These are phyloP conservation scores for Camelina neglecta DNA, from an alignment of 345 rosid species.

Conservation along the genomic window DNA sequence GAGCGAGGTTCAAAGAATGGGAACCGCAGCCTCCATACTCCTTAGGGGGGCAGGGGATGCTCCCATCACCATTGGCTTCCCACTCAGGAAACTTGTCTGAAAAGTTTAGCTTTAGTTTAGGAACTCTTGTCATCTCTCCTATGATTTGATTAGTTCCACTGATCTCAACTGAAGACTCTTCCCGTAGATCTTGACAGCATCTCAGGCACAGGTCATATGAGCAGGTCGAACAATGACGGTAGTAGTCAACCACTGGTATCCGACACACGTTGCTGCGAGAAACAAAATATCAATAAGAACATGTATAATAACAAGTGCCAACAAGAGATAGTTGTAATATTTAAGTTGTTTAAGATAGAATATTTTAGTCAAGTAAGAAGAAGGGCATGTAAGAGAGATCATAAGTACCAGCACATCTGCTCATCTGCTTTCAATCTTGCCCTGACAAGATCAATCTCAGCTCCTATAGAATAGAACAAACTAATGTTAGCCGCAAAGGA, in stretches of 20 bases:
- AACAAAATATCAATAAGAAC: conserved; percentile 36
- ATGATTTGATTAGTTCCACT: conserved; percentile 46
- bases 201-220: conserved; percentile 82
- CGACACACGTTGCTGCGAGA: conserved; percentile 88
- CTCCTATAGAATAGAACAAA: conserved; percentile 56
- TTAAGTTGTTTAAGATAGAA: not conserved
- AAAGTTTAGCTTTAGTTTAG: conserved; percentile 54
- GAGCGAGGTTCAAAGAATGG: conserved; percentile 66
- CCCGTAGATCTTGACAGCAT: conserved; percentile 96
- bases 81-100: conserved; percentile 72
- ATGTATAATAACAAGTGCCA: not conserved
- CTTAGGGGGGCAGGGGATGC: conserved; percentile 90
- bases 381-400: conserved; percentile 17
- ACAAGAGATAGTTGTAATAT: not conserved
- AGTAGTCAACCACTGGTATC: conserved; percentile 93
- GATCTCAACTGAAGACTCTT: conserved; percentile 49
- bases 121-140: conserved; percentile 34
- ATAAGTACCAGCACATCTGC: conserved; percentile 96
- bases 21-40: conserved; percentile 85
- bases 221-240: conserved; percentile 87
- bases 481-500: conserved; percentile 13
- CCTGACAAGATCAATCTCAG: conserved; percentile 74
- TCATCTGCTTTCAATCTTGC: conserved; percentile 92
- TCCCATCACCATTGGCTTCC: conserved; percentile 83
- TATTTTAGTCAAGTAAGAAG: conserved; percentile 7